Evolutionary conservation across 371 early-diverging fungal genomes (phyloP).

Genomic region (Polyrhizophydium stewartii): DNA sequence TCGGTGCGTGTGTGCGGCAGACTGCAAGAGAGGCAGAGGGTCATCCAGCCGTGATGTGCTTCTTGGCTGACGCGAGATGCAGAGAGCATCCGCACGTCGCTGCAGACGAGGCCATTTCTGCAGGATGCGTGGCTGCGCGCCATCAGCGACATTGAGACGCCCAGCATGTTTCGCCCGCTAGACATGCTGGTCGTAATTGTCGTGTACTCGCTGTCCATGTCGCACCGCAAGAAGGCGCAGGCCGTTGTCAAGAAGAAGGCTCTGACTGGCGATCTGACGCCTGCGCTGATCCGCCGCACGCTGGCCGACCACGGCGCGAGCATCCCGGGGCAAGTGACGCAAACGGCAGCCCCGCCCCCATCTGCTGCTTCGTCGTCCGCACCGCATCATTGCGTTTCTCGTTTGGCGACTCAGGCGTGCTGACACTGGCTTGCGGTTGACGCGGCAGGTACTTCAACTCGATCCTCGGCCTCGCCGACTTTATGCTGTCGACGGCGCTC

Average conservation of each 20-base stretch:
- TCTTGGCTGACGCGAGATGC: background rate
- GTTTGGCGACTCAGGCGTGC: too few relatives aligned
- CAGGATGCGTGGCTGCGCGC: slow-evolving; percentile 1
- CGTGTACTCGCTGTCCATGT: background rate
- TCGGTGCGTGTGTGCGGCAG: background rate
- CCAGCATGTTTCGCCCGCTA: background rate
- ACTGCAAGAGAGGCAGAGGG: background rate
- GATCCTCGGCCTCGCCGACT: slow-evolving; percentile 3
- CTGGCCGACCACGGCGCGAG: background rate
- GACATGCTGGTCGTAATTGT: background rate
- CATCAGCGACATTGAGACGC: background rate
- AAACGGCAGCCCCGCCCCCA: too few relatives aligned
- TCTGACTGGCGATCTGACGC: background rate
- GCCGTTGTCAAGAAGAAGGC: background rate
- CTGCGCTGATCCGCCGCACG: background rate
- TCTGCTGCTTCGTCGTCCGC: too few relatives aligned
- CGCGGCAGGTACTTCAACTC: background rate
- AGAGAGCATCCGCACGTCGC: slow-evolving; percentile 4
- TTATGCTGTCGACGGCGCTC: background rate
- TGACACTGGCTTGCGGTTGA: too few relatives aligned
- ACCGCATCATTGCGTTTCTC: too few relatives aligned
- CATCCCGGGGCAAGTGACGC: background rate
- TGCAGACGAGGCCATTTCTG: background rate
- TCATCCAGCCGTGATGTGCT: background rate
- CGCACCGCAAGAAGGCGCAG: slow-evolving; percentile 2